Percentiles rank a stretch among this genome's conserved stretches.
Conservation (phyloP, 2,329 filamentous ascomycete genomes). For the Ascocoryne sarcoides region DNA sequence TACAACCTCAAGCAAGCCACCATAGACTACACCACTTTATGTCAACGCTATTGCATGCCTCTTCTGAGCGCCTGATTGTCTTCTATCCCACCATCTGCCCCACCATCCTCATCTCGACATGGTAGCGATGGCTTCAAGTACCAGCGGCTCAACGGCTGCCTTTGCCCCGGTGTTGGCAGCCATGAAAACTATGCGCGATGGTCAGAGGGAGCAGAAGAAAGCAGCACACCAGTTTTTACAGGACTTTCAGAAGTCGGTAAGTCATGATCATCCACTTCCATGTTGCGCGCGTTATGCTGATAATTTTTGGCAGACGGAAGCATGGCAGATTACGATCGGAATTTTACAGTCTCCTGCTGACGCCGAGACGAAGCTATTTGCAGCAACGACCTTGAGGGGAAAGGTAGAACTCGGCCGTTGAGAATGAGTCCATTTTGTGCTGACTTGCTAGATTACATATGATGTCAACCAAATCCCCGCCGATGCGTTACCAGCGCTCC, state of each 20-base stretch:
- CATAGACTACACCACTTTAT: too few relatives aligned
- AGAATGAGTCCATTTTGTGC: constrained; percentile 4
- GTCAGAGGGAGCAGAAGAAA: constrained; percentile 73
- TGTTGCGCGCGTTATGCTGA: constrained; percentile 17
- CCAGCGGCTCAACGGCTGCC: constrained; percentile 54
- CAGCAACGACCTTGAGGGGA: constrained; percentile 92
- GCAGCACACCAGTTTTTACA: constrained; percentile 87
- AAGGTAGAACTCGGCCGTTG: constrained; percentile 55
- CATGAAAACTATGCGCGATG: constrained; percentile 84
- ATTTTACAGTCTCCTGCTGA: constrained; percentile 77
- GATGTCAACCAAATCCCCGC: constrained; percentile 83
- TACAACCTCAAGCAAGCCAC: too few relatives aligned
- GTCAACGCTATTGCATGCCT: constrained; percentile 7
- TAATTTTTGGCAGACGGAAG: constrained; percentile 56
- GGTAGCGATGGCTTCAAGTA: constrained; percentile 38
- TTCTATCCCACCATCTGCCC: constrained; percentile 17
- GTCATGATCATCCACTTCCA: constrained; percentile 29
- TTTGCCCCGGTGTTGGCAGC: constrained; percentile 83
- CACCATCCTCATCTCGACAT: constrained; percentile 24
- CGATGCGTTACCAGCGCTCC: constrained; percentile 64
- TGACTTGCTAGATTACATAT: constrained; percentile 71
- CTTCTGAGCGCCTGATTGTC: constrained; percentile 3
- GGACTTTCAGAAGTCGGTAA: constrained; percentile 94
- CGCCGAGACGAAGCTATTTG: constrained; percentile 84
- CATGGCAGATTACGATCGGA: constrained; percentile 81